A percentile compares a stretch with the other conserved stretches of the same genome.
These are phyloP conservation scores for Echium plantagineum DNA, from an alignment of 257 asterid species.

Conservation along the genomic window DNA sequence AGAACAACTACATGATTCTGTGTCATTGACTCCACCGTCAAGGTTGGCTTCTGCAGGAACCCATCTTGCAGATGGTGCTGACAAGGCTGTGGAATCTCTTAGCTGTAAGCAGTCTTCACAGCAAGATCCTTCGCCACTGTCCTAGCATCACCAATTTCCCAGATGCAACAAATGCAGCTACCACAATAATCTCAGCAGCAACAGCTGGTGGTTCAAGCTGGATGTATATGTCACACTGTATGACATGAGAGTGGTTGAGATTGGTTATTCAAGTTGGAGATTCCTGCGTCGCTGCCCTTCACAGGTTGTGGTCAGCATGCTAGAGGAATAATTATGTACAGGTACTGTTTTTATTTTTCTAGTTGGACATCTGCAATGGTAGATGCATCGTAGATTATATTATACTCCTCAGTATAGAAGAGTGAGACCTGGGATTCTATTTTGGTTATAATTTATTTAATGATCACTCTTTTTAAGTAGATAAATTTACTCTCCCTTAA, in stretches of 20 bases:
- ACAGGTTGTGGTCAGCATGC: slow-evolving; percentile 29
- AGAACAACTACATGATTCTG: slow-evolving; percentile 35
- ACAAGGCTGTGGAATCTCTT: slow-evolving; percentile 28
- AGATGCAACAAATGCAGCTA: slow-evolving; percentile 31
- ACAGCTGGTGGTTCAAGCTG: slow-evolving; percentile 54
- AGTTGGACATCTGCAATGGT: slow-evolving; percentile 6
- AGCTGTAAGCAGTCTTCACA: slow-evolving; percentile 37
- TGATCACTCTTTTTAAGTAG: not conserved
- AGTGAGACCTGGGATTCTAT: not conserved
- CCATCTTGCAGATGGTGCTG: slow-evolving; percentile 28
- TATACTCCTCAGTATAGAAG: not conserved
- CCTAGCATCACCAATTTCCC: slow-evolving; percentile 18
- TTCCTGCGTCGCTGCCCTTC: slow-evolving; percentile 21
- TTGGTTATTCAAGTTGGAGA: slow-evolving; percentile 13
- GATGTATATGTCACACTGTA: slow-evolving; percentile 41
- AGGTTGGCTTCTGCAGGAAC: slow-evolving; percentile 32
- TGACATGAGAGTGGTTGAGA: slow-evolving; percentile 52
- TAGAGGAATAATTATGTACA: slow-evolving; percentile 41
- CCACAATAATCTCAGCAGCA: slow-evolving; percentile 44
- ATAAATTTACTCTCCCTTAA: not conserved
- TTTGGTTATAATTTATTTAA: not conserved
- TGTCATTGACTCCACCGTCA: slow-evolving; percentile 31
- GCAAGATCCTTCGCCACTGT: slow-evolving; percentile 26
- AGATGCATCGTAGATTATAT: not conserved
- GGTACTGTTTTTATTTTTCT: slow-evolving; percentile 31